Evolutionary conservation across 208 protist species (phyloP).

Genomic region (Trypanosoma melophagium): DNA sequence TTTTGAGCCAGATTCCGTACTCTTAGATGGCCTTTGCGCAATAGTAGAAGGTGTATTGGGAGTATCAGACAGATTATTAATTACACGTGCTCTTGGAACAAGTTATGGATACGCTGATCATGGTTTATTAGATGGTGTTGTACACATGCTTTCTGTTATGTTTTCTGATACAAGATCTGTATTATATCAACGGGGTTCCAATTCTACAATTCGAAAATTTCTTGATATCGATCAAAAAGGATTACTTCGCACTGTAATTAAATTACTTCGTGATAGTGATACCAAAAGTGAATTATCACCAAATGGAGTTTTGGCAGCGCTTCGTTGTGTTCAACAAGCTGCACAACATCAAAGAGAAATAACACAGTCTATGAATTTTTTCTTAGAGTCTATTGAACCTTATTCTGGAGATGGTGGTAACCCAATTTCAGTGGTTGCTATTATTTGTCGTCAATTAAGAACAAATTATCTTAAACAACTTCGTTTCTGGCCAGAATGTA

Average conservation of each 20-base stretch:
- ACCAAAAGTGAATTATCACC: slow-evolving; percentile 71
- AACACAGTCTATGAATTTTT: slow-evolving; percentile 46
- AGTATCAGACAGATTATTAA: slow-evolving; percentile 35
- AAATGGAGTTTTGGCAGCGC: slow-evolving; percentile 71
- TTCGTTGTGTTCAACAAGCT: slow-evolving; percentile 73
- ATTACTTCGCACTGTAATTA: slow-evolving; percentile 52
- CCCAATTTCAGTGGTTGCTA: slow-evolving; percentile 43
- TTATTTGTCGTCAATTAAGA: slow-evolving; percentile 72
- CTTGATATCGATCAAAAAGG: slow-evolving; percentile 57
- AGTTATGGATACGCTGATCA: slow-evolving; percentile 88
- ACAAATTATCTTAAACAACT: slow-evolving; percentile 79
- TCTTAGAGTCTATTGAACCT: slow-evolving; percentile 51
- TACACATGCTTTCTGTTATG: slow-evolving; percentile 85
- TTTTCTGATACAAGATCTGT: slow-evolving; percentile 72
- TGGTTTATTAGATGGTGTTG: slow-evolving; percentile 87
- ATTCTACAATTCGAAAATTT: slow-evolving; percentile 25
- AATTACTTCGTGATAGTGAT: slow-evolving; percentile 75
- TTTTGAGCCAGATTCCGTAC: slow-evolving; percentile 53
- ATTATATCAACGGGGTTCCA: slow-evolving; percentile 45
- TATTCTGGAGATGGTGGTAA: slow-evolving; percentile 37
- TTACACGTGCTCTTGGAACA: slow-evolving; percentile 68
- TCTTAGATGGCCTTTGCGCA: slow-evolving; percentile 48
- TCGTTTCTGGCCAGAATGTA: slow-evolving; percentile 76
- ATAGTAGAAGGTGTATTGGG: slow-evolving; percentile 41
- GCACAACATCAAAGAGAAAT: slow-evolving; percentile 66